Base-by-base conservation (phyloP, 1,284 basidiomycete species). In the Abortiporus biennis region DNA sequence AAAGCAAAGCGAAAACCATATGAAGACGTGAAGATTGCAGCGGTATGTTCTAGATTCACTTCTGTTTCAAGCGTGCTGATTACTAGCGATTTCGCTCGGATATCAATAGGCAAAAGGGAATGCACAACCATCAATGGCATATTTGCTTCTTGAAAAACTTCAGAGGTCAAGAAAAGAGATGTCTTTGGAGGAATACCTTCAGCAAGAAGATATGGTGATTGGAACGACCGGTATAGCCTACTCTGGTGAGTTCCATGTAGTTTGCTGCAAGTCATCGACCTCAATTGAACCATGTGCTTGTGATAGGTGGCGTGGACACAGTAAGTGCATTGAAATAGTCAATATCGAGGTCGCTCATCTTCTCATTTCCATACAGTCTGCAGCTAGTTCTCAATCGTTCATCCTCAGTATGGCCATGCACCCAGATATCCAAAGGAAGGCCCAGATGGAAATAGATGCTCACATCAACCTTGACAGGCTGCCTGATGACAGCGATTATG, bases 1-100 rank as follows among this genome's bases (percentile, higher is more conserved):
- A 31, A 39, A 0, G 38, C 48, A 11, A 36, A 45, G 2, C 22
- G 46, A 16, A 36, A 29, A 6, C 43, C 48, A 0, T 54, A 46
- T 27, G 43, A 46, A 2, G 21, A 37, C 2, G 45, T 37, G 2
- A 22, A 43, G 24, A 29, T 33, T 0, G 30, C 37, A 4, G 33
- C 50, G n/a, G 52, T 54, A 33, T 12, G 47, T 40, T 6, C 20
- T 19, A 12, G 22, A 16, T 6, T 12, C 27, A 9, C 13, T 16
- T 3, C 29, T 36, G 20, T 27, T 8, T 22, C 9, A 9, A 21
- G 8, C 8, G 8, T 9, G 8, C 4, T 35, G 11, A n/a, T 6
- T 5, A 35, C 19, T 19, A 21, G 8, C 31, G 8, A n/a, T 35
- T 31, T 16, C 21, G 11, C 13, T 17, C 22, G 16, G 31, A 12